phyloP scores from a whole-genome alignment of 2,329 filamentous ascomycete species.

The Zymoseptoria tritici region DNA sequence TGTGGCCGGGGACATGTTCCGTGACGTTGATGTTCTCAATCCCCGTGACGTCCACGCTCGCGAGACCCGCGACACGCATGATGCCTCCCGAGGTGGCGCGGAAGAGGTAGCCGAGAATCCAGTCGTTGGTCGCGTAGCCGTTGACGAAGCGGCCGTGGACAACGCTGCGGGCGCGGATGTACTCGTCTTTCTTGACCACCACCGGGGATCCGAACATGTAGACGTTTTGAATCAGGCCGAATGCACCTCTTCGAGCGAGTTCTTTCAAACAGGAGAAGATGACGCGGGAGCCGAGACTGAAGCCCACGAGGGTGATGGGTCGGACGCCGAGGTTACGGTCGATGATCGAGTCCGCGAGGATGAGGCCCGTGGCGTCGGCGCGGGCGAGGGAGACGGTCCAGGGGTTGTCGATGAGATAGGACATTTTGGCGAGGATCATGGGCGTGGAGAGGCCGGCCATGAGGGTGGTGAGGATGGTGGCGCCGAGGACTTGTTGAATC shows the following conservation, averaged over 20 bases:
- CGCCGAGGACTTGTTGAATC: constrained; percentile 88
- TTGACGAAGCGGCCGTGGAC: constrained; percentile 92
- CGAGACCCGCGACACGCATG: constrained; percentile 77
- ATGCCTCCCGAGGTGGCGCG: constrained; percentile 89
- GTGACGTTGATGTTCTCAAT: constrained; percentile 88
- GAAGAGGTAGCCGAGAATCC: constrained; percentile 93
- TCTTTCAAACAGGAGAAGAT: constrained; percentile 90
- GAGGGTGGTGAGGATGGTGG: constrained; percentile 75
- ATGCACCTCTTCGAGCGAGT: constrained; percentile 72
- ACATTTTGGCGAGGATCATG: constrained; percentile 82
- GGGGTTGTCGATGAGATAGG: constrained; percentile 95
- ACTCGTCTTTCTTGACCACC: constrained; percentile 88
- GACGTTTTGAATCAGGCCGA: constrained; percentile 86
- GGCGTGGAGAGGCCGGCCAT: constrained; percentile 94
- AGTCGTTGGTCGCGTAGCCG: constrained; percentile 89
- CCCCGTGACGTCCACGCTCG: constrained; percentile 68
- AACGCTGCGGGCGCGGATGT: constrained; percentile 68
- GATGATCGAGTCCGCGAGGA: constrained; percentile 87
- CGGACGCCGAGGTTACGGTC: constrained; percentile 85
- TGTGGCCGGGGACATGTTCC: constrained; percentile 78
- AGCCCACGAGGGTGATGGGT: constrained; percentile 88
- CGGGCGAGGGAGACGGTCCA: constrained; percentile 95
- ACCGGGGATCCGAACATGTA: constrained; percentile 90
- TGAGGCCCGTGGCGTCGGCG: constrained; percentile 79
- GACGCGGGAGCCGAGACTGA: constrained; percentile 83